phyloP scores from a whole-genome alignment of 768 basidiomycete species.

The Collybia mongolica region DNA sequence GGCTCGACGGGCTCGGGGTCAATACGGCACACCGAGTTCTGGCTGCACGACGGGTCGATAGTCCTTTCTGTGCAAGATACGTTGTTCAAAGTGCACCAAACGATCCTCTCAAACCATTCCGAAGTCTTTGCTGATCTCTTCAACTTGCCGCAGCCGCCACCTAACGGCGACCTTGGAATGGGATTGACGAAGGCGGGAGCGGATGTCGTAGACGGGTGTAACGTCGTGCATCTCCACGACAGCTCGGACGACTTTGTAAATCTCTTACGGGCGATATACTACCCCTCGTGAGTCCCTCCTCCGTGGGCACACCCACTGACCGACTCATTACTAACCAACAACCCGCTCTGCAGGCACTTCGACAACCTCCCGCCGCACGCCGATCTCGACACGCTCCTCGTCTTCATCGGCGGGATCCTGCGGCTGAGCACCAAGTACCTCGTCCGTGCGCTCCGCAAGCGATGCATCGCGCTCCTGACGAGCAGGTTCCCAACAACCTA shows the following conservation, averaged over 20 bases:
- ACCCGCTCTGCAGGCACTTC: conserved; percentile 30
- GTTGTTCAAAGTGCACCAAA: conserved; percentile 45
- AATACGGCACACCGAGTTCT: conserved; percentile 25
- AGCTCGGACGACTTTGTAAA: conserved; percentile 43
- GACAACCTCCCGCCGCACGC: conserved; percentile 30
- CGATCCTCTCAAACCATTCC: conserved; percentile 51
- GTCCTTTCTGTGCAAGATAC: conserved; percentile 36
- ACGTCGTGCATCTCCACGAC: conserved; percentile 50
- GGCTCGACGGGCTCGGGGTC: too few relatives aligned
- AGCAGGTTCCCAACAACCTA: conserved; percentile 38
- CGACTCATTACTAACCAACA: neutral
- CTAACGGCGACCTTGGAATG: neutral
- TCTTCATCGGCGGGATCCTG: conserved; percentile 50
- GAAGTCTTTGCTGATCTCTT: conserved; percentile 67
- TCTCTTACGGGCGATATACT: conserved; percentile 51
- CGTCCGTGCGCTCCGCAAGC: conserved; percentile 48
- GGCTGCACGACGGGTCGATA: conserved; percentile 47
- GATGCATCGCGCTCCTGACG: conserved; percentile 49
- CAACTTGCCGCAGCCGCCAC: conserved; percentile 50
- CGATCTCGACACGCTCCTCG: conserved; percentile 43
- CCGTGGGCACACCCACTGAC: neutral
- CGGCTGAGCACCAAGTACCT: conserved; percentile 67
- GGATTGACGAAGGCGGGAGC: too few relatives aligned
- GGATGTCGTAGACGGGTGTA: conserved; percentile 42
- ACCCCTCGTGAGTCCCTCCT: conserved; percentile 36